Conservation (phyloP, 345 rosid genomes). For the Psidium guajava region DNA sequence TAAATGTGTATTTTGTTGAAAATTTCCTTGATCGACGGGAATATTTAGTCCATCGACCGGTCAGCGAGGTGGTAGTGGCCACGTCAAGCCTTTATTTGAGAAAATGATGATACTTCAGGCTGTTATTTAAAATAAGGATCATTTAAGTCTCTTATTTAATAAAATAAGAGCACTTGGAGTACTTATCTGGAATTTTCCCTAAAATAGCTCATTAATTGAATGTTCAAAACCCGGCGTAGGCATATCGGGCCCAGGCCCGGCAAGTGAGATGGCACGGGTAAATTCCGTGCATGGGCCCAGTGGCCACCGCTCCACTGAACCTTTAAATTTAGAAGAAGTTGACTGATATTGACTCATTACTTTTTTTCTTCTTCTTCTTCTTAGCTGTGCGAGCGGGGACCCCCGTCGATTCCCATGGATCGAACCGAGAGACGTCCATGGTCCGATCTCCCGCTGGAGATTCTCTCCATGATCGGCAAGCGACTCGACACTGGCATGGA, state of each 20-base stretch:
- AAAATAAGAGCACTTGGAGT: too few relatives aligned
- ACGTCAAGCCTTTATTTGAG: too few relatives aligned
- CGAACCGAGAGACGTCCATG: neutral
- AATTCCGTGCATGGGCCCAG: neutral
- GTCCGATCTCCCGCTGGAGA: constrained; percentile 2
- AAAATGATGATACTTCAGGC: rapidly evolving
- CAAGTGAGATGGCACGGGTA: neutral
- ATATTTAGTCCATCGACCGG: too few relatives aligned
- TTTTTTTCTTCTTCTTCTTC: neutral
- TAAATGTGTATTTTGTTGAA: too few relatives aligned
- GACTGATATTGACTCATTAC: too few relatives aligned
- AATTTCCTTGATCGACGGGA: too few relatives aligned
- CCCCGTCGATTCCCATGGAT: neutral
- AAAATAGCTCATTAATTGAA: too few relatives aligned
- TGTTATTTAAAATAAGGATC: too few relatives aligned
- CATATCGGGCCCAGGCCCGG: neutral
- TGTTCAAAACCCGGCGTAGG: neutral
- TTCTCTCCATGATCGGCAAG: constrained; percentile 1
- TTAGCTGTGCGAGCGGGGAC: neutral
- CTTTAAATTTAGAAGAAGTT: neutral
- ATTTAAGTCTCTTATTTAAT: too few relatives aligned
- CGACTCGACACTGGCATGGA: constrained; percentile 6
- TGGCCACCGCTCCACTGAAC: neutral
- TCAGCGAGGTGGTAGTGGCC: too few relatives aligned
- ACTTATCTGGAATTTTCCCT: too few relatives aligned